Base-by-base conservation (phyloP, 768 basidiomycete genomes). In the Lactarius quietus region DNA sequence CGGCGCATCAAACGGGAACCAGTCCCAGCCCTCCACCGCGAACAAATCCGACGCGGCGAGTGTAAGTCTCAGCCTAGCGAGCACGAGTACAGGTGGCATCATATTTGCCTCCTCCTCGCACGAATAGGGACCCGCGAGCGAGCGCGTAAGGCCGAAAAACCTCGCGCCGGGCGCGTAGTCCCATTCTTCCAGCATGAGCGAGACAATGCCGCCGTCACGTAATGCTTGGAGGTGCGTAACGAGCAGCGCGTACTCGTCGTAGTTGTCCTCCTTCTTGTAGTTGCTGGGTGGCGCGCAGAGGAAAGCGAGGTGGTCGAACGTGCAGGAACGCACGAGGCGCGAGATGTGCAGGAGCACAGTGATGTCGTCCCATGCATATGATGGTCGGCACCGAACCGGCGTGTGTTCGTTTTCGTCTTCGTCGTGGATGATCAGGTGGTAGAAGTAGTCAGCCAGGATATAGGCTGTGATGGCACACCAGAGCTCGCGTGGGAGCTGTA, bases 1-100 rank as follows among this genome's bases (percentile, higher is more conserved):
- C 55, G 55, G 55, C 31, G 55, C 55, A 15, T 57, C n/a, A 57
- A n/a, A 36, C 29, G 55, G 55, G 55, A 57, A 57, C 55, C 55
- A 57, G 3, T 33, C 31, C 20, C 20, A 57, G 8, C 55, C 33
- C 35, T 33, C 55, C 1, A n/a, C 12, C 55, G 35, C 55, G 15
- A 57, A 57, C 55, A 20, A n/a, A 8, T 36, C 20, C 35, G 55
- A 57, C 35, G 33, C 55, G 33, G n/a, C 55, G 35, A 57, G 55
- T 0, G 55, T 57, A 15, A 36, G 31, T 20, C 31, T 20, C 35
- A 57, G 33, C 14, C 55, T 10, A 20, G 55, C 55, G 18, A 57
- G 31, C 23, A 57, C 55, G 14, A 36, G 7, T 12, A 35, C 17
- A 5, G 29, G 55, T 6, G 53, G 29, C 26, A 54, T 18, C n/a